Evolutionary conservation across 441 rosid species (phyloP).

Genomic region (Macaranga tanarius): DNA sequence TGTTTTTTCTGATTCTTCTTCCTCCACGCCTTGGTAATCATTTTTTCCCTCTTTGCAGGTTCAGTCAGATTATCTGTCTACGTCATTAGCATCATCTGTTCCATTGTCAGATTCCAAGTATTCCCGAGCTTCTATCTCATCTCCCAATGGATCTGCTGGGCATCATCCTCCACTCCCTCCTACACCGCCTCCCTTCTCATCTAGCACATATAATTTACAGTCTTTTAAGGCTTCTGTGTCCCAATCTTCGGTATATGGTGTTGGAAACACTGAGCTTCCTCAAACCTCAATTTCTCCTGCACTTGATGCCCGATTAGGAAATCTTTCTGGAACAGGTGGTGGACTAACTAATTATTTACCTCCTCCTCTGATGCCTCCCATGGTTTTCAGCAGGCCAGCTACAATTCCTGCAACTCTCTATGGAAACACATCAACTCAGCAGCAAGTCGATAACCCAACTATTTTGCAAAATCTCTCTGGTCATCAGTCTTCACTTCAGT

Average conservation of each 20-base stretch:
- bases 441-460: constrained; percentile 60
- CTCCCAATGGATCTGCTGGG: constrained; percentile 72
- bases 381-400: constrained; percentile 64
- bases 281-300: constrained; percentile 48
- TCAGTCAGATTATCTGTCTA: constrained; percentile 49
- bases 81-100: constrained; percentile 37
- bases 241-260: constrained; percentile 54
- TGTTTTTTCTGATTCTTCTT: constrained; percentile 6
- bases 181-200: constrained; percentile 77
- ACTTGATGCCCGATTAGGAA: constrained; percentile 50
- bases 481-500: constrained; percentile 50
- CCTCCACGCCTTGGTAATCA: constrained; percentile 10
- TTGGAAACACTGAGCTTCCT: constrained; percentile 59
- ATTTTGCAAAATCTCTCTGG: constrained; percentile 53
- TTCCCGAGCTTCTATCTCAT: constrained; percentile 41
- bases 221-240: constrained; percentile 56
- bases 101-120: constrained; percentile 43
- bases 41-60: constrained; percentile 43
- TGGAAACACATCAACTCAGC: constrained; percentile 55
- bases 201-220: constrained; percentile 65
- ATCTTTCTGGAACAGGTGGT: constrained; percentile 48
- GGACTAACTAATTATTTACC: constrained; percentile 64
- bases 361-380: constrained; percentile 60
- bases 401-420: constrained; percentile 55
- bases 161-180: constrained; percentile 86